Percentiles rank a stretch among this genome's conserved stretches.
Conservation (phyloP, 176 grass and related monocot genomes). For the Rhynchospora pubera region DNA sequence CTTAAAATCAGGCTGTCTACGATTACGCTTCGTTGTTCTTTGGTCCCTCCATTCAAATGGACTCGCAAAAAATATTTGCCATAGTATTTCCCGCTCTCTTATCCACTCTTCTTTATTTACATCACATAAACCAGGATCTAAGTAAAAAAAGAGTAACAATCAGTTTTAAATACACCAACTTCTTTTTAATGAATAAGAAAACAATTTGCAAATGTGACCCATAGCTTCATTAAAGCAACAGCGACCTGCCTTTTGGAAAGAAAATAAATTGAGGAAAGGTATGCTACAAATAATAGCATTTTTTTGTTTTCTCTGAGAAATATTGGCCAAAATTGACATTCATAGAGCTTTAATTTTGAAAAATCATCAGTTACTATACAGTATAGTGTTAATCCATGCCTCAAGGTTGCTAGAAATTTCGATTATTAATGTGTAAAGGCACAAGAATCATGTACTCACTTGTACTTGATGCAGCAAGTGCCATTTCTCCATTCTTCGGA, state of each 20-base stretch:
- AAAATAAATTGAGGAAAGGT: background rate
- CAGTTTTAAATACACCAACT: background rate
- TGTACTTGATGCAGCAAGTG: background rate
- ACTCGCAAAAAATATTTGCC: constrained; percentile 25
- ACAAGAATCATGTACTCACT: background rate
- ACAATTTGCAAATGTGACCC: background rate
- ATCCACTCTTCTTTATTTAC: constrained; percentile 7
- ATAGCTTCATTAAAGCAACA: background rate
- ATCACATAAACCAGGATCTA: constrained; percentile 5
- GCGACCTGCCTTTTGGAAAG: background rate
- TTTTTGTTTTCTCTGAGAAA: background rate
- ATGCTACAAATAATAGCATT: background rate
- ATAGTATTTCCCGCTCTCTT: background rate
- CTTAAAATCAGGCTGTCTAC: constrained; percentile 1
- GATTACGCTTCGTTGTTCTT: background rate
- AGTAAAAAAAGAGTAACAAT: background rate
- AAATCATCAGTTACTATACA: background rate
- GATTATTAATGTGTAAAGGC: background rate
- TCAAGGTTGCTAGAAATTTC: background rate
- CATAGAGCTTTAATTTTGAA: background rate
- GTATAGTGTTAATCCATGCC: background rate
- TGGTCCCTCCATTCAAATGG: constrained; percentile 15
- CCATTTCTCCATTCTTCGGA: background rate
- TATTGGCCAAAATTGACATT: background rate
- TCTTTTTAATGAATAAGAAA: background rate